Percentiles rank a stretch among this genome's conserved stretches.
These are phyloP conservation scores for Gliomastix tumulicola DNA, from an alignment of 2,329 filamentous ascomycete species.

Conservation along the genomic window DNA sequence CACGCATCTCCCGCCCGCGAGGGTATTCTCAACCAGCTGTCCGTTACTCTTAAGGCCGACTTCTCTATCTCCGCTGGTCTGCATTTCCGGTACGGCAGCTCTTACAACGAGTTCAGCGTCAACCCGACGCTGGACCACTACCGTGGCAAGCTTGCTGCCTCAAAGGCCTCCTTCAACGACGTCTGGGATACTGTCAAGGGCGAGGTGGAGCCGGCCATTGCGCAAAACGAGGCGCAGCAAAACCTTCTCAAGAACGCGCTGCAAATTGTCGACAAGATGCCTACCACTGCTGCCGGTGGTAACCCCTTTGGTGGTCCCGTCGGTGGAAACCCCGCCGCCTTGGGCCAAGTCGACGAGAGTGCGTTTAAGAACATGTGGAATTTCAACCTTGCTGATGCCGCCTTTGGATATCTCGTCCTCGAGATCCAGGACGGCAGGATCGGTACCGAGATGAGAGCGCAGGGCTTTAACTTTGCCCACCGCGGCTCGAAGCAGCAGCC, in stretches of 20 bases:
- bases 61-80: conserved; percentile 97
- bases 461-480: conserved; percentile 99
- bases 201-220: conserved; percentile 91
- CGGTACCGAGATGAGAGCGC: conserved; percentile 95
- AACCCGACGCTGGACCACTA: conserved; percentile 98
- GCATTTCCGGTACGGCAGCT: conserved; percentile 97
- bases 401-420: conserved; percentile 91
- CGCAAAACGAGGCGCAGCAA: conserved; percentile 89
- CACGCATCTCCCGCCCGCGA: conserved; percentile 95
- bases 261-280: conserved; percentile 97
- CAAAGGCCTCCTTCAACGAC: conserved; percentile 97
- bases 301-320: conserved; percentile 92
- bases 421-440: conserved; percentile 95
- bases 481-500: conserved; percentile 73
- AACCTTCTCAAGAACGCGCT: conserved; percentile 86
- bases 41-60: conserved; percentile 93
- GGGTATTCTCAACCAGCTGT: conserved; percentile 94
- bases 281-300: conserved; percentile 84
- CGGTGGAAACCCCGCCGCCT: conserved; percentile 55
- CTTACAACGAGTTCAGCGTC: conserved; percentile 99
- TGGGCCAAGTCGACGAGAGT: conserved; percentile 93
- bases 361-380: conserved; percentile 99
- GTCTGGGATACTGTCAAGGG: conserved; percentile 98
- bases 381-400: conserved; percentile 95
- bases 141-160: conserved; percentile 94